Evolutionary conservation across 2,329 filamentous ascomycete species (phyloP), one percentile per base, ranked within the genome.

Genomic region (Aureobasidium sp.): DNA sequence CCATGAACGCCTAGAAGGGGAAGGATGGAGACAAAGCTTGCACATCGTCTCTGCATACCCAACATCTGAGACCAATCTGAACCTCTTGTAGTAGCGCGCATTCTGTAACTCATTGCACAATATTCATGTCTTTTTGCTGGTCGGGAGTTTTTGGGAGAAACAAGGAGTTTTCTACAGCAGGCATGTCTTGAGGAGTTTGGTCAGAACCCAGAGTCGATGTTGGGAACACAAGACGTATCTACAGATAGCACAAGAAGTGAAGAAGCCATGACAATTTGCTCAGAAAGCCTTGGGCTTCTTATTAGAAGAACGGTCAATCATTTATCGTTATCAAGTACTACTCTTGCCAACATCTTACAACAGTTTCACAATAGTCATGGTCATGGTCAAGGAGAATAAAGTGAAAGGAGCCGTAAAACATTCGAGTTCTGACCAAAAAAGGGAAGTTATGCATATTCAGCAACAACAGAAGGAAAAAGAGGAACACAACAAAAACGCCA

Each of bases 351-450:
- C 36, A 6, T 36, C 27, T 36, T 5, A 36, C 17, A 20, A 20
- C 29, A 34, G 1, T 34, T 36, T 36, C 27, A 51, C 47, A 23
- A 51, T 10, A 27, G 17, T 15, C 26, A 29, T 48, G 17, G 26
- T n/a, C 12, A n/a, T 15, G 12, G 27, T 37, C 12, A 13, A 27
- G 8, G n/a, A 27, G 26, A n/a, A 29, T 6, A 32, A 32, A 48
- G 13, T 15, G 32, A 36, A 36, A 51, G 32, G 50, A 39, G 50
- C 50, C 50, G 50, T 52, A 39, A 52, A 44, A 46, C 53, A 57
- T 57, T 57, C 53, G 39, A 46, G 53, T 57, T 46, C 53, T 57
- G 53, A 57, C 42, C 53, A 57, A 57, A 57, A 36, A 57, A 44
- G 27, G 12, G 29, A 55, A 17, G 53, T 57, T 57, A 57, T 57